phyloP scores from a whole-genome alignment of 2,329 filamentous ascomycete genomes.

The Fusarium burgessii region DNA sequence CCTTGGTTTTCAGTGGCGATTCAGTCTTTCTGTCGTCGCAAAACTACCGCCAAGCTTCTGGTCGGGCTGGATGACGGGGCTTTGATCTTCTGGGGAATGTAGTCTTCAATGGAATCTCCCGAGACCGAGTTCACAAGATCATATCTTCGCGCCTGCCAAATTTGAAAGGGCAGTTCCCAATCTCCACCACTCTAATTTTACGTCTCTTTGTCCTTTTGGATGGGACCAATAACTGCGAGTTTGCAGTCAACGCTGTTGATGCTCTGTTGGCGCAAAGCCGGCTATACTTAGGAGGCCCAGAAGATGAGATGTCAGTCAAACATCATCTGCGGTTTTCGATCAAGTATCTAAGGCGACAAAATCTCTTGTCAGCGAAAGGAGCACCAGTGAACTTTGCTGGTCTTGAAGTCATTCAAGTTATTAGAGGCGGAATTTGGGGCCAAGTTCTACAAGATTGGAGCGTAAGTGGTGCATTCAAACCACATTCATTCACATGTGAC shows the following conservation, averaged over 20 bases:
- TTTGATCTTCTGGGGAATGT: constrained; percentile 86
- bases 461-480: constrained; percentile 53
- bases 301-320: constrained; percentile 75
- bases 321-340: constrained; percentile 86
- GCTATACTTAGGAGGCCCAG: constrained; percentile 76
- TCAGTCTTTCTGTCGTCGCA: constrained; percentile 79
- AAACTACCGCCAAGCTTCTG: constrained; percentile 81
- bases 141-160: constrained; percentile 80
- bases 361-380: constrained; percentile 71
- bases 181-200: constrained; percentile 79
- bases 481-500: not conserved
- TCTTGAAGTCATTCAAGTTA: constrained; percentile 69
- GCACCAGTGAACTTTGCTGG: constrained; percentile 78
- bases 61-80: constrained; percentile 82
- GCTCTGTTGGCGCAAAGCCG: constrained; percentile 77
- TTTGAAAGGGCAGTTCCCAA: constrained; percentile 81
- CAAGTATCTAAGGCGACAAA: constrained; percentile 78
- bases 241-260: constrained; percentile 71
- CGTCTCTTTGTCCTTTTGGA: constrained; percentile 75
- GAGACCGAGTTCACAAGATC: constrained; percentile 72
- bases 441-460: constrained; percentile 73
- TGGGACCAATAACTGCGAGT: constrained; percentile 72
- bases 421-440: constrained; percentile 70
- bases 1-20: constrained; percentile 81
- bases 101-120: constrained; percentile 76